Evolutionary conservation across 1,284 basidiomycete genomes (phyloP).

Genomic region (Boletellus deceptivus): DNA sequence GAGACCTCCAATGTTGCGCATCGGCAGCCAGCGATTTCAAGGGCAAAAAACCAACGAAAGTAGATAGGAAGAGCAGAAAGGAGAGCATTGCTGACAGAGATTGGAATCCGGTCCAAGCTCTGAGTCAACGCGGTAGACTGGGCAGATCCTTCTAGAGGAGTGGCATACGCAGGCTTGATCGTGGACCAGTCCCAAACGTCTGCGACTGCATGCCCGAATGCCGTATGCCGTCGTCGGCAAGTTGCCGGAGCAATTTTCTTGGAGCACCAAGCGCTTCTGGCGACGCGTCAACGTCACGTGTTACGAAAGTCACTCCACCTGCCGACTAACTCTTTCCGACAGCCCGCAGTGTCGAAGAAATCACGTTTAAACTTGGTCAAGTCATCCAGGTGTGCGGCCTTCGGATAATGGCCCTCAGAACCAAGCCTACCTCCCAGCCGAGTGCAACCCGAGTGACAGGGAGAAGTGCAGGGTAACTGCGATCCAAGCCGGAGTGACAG

Average conservation of each 20-base stretch:
- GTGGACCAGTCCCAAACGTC: background rate
- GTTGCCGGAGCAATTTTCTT: conserved; percentile 10
- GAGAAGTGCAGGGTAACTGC: too few relatives aligned
- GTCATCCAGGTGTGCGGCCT: too few relatives aligned
- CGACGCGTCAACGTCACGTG: conserved; percentile 29
- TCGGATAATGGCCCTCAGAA: too few relatives aligned
- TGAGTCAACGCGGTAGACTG: too few relatives aligned
- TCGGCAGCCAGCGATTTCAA: conserved; percentile 31
- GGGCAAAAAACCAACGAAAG: conserved; percentile 6
- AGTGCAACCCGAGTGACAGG: too few relatives aligned
- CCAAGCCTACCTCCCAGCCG: too few relatives aligned
- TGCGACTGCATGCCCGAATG: conserved; percentile 22
- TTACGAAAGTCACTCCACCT: conserved; percentile 21
- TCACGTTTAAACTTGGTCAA: too few relatives aligned
- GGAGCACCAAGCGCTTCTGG: background rate
- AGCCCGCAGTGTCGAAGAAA: too few relatives aligned
- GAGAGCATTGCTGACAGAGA: conserved; percentile 4
- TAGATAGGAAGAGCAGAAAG: conserved; percentile 9
- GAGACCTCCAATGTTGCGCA: conserved; percentile 38
- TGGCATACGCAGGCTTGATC: conserved; percentile 8
- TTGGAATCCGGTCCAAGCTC: background rate
- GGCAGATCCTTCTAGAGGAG: background rate
- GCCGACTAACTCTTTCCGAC: too few relatives aligned
- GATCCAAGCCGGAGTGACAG: too few relatives aligned
- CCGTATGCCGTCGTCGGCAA: conserved; percentile 28